phyloP scores from a whole-genome alignment of 78 protist species.

The Speleostelium caveatum region DNA sequence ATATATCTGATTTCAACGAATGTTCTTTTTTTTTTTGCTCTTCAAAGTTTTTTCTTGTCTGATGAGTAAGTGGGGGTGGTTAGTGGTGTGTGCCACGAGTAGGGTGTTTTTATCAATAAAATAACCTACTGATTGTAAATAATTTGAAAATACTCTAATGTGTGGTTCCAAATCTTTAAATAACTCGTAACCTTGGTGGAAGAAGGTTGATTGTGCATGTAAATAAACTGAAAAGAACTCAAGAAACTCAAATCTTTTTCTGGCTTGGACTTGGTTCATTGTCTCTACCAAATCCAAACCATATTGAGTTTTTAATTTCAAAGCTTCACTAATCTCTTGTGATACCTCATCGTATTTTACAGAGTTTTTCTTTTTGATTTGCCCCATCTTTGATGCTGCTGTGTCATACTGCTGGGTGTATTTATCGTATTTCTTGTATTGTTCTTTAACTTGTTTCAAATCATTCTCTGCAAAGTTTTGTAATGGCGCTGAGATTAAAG shows the following conservation, averaged over 20 bases:
- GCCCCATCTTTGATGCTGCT: slow-evolving; percentile 59
- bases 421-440: slow-evolving; percentile 66
- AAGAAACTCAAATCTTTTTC: slow-evolving; percentile 67
- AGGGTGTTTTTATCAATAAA: background rate
- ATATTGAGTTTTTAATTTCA: slow-evolving; percentile 31
- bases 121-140: slow-evolving; percentile 29
- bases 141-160: slow-evolving; percentile 60
- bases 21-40: slow-evolving; percentile 53
- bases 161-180: slow-evolving; percentile 76
- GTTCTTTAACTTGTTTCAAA: slow-evolving; percentile 65
- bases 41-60: slow-evolving; percentile 63
- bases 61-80: background rate
- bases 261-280: slow-evolving; percentile 79
- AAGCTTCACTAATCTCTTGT: slow-evolving; percentile 56
- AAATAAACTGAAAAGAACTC: slow-evolving; percentile 61
- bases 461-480: slow-evolving; percentile 73
- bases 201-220: slow-evolving; percentile 76
- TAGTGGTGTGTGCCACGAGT: background rate
- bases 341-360: slow-evolving; percentile 61
- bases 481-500: slow-evolving; percentile 57
- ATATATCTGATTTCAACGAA: slow-evolving; percentile 25
- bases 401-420: slow-evolving; percentile 53
- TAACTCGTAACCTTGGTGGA: slow-evolving; percentile 79
- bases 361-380: slow-evolving; percentile 63
- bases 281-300: slow-evolving; percentile 68